Conservation (phyloP, 768 basidiomycete species). For the Boletus sp. region DNA sequence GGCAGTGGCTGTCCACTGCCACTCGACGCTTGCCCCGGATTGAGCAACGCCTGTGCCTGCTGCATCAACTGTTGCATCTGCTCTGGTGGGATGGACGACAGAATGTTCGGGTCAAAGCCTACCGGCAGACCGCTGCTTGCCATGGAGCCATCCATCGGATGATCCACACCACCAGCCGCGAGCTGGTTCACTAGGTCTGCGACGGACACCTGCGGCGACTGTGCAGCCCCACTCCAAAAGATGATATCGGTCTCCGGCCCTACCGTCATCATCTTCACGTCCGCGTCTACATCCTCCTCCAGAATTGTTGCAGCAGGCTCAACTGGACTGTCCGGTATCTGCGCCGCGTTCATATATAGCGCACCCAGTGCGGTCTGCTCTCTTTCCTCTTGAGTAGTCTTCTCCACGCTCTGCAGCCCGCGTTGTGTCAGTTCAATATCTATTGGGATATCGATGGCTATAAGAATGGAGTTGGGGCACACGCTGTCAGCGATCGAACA, state of each 20-base stretch:
- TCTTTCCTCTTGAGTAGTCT: conserved; percentile 65
- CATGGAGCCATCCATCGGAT: conserved; percentile 36
- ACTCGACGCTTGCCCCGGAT: conserved; percentile 27
- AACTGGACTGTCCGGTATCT: conserved; percentile 75
- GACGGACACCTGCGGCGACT: conserved; percentile 43
- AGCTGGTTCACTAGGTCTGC: conserved; percentile 70
- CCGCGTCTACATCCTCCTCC: conserved; percentile 68
- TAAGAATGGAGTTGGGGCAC: not conserved
- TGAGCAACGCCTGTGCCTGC: conserved; percentile 35
- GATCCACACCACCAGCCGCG: conserved; percentile 42
- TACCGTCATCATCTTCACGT: conserved; percentile 61
- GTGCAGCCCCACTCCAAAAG: conserved; percentile 53
- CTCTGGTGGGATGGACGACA: conserved; percentile 48
- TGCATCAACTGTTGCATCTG: conserved; percentile 62
- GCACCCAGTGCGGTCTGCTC: conserved; percentile 76
- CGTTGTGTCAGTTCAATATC: conserved; percentile 53
- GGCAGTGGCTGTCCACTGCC: conserved; percentile 30
- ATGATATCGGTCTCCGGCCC: conserved; percentile 64
- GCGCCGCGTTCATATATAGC: conserved; percentile 63
- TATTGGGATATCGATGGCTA: conserved; percentile 63
- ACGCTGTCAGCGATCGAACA: conserved; percentile 22
- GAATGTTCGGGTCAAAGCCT: conserved; percentile 42
- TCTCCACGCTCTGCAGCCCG: conserved; percentile 70
- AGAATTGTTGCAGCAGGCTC: conserved; percentile 59
- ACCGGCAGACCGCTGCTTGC: conserved; percentile 30